Evolutionary conservation across 352 stramenopile genomes (phyloP).

Genomic region (Thraustochytrium aureum): DNA sequence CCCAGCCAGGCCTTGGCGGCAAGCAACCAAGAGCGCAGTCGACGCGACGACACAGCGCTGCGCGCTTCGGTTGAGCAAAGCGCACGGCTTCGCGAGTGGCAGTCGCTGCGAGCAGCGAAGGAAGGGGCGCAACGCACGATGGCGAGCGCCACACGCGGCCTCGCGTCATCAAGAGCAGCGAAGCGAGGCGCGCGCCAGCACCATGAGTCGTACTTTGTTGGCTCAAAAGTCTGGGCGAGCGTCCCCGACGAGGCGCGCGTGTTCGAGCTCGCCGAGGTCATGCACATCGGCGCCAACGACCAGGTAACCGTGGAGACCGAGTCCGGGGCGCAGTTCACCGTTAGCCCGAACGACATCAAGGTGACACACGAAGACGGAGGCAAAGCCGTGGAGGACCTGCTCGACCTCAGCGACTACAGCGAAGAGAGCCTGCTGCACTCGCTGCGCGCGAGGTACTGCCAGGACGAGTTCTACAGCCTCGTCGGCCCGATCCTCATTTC

Average conservation of each 20-base stretch:
- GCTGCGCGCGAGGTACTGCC: conserved; percentile 26
- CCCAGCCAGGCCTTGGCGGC: too few relatives aligned
- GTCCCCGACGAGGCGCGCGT: conserved; percentile 14
- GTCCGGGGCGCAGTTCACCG: background rate
- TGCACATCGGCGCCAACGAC: conserved; percentile 30
- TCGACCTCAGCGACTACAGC: conserved; percentile 44
- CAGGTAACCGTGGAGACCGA: conserved; percentile 9
- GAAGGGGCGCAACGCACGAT: too few relatives aligned
- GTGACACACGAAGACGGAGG: background rate
- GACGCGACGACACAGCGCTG: too few relatives aligned
- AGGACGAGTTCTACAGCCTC: conserved; percentile 46
- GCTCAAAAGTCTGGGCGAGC: conserved; percentile 44
- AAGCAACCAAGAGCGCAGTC: too few relatives aligned
- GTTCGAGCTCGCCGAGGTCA: conserved; percentile 42
- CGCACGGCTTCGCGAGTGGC: too few relatives aligned
- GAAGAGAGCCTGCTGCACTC: conserved; percentile 44
- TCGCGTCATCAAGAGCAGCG: too few relatives aligned
- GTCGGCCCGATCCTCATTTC: conserved; percentile 67
- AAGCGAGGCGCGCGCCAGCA: background rate
- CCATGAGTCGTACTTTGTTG: conserved; percentile 25
- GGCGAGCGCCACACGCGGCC: too few relatives aligned
- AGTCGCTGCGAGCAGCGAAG: too few relatives aligned
- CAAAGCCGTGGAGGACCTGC: conserved; percentile 16
- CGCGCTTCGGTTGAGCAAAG: too few relatives aligned
- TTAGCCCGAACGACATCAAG: background rate